Evolutionary conservation across 371 early-diverging fungal genomes (phyloP).

Genomic region (Globomyces sp.): DNA sequence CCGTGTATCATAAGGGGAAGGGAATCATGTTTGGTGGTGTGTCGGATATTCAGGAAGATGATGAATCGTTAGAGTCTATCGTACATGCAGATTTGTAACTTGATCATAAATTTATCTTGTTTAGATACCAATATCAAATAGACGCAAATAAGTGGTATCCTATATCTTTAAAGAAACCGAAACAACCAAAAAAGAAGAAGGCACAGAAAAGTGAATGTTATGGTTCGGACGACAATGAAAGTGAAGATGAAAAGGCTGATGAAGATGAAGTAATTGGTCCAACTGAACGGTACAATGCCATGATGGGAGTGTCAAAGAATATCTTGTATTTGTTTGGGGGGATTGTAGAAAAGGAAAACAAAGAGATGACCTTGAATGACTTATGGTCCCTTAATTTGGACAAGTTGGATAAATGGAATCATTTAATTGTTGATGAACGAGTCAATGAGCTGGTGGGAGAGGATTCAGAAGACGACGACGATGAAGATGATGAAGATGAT

Average conservation of each 20-base stretch:
- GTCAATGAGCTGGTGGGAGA: conserved; percentile 50
- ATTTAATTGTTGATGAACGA: conserved; percentile 47
- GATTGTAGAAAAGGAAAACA: conserved; percentile 50
- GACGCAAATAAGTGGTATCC: conserved; percentile 32
- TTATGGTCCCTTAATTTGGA: conserved; percentile 62
- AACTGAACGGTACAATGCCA: conserved; percentile 60
- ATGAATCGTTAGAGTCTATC: conserved; percentile 55
- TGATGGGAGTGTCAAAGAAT: conserved; percentile 54
- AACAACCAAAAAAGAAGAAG: conserved; percentile 12
- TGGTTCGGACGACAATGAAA: conserved; percentile 13
- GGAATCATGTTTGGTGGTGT: conserved; percentile 62
- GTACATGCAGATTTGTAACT: conserved; percentile 48
- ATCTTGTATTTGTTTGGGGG: conserved; percentile 62
- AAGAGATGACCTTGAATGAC: conserved; percentile 59
- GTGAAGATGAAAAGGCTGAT: conserved; percentile 1
- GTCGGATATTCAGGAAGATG: conserved; percentile 56
- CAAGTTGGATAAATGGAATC: conserved; percentile 57
- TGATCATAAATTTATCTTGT: no score
- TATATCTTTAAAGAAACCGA: conserved; percentile 18
- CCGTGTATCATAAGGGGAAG: conserved; percentile 54
- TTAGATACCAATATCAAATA: conserved; percentile 18
- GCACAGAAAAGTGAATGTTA: conserved; percentile 12
- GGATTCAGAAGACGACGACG: conserved; percentile 44
- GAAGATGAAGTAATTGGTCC: conserved; percentile 28
- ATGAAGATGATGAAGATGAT: conserved; percentile 44